Conservation (phyloP, 495 filamentous ascomycete genomes). For the Tuber brumale region DNA sequence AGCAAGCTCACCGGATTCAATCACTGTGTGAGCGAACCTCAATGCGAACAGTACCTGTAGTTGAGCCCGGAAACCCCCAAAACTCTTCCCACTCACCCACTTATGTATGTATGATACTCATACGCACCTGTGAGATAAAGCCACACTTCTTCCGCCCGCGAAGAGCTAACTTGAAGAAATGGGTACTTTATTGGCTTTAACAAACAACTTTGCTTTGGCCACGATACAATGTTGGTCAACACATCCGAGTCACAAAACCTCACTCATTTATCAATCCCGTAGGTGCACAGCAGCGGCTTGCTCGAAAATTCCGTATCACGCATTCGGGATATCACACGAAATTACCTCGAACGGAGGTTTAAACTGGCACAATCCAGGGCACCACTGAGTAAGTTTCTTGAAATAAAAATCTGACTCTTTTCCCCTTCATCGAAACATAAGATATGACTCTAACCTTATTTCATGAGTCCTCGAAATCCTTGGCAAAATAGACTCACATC, state of each 20-base stretch:
- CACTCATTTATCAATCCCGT: not conserved
- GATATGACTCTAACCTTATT: not conserved
- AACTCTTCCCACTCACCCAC: not conserved
- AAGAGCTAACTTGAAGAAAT: not conserved
- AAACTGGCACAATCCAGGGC: not conserved
- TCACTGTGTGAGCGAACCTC: not conserved
- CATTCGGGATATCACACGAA: not conserved
- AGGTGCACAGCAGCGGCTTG: not conserved
- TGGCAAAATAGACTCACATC: not conserved
- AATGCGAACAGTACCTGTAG: not conserved
- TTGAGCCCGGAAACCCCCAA: not conserved
- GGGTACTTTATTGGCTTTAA: not conserved
- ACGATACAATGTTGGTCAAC: not conserved
- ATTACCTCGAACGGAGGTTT: not conserved
- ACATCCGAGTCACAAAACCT: not conserved
- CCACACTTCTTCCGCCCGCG: not conserved
- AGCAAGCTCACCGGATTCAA: not conserved
- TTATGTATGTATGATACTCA: not conserved
- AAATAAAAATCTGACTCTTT: not conserved
- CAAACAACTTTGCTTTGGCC: not conserved
- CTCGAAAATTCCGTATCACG: not conserved
- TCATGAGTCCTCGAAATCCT: not conserved
- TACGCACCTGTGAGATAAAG: not conserved
- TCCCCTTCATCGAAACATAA: not conserved
- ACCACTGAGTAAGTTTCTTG: not conserved